Base-by-base conservation (phyloP, 1,139 yeast genomes). In the Hansenula lynferdii region DNA sequence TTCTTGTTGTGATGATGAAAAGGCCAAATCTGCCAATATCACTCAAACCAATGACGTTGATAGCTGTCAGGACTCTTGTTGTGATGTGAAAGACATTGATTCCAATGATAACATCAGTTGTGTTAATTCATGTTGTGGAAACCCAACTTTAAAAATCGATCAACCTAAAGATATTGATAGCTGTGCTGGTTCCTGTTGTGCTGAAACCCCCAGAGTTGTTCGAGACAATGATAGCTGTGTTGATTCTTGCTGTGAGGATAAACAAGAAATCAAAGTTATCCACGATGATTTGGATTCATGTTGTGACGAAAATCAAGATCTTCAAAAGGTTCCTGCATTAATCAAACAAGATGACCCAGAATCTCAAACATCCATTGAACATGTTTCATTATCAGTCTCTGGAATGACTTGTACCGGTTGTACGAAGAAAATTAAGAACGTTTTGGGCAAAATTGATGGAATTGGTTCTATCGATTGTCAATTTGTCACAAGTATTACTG, bases 321-420 rank as follows among this genome's bases (percentile, higher is more conserved):
- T 9, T 22, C 12, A 9, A 9, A 12, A 22, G 8, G 24, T 6
- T 22, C 11, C 24, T 4, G 24, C 11, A 5, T 6, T 6, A n/a
- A n/a, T n/a, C n/a, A n/a, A 9, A 6, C 19, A 17, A 12, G 8
- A 14, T 16, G 34, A 31, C n/a, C 8, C 11, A 15, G 34, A 31
- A 17, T 19, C 27, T 5, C 34, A 22, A 17, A 6, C 4, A 3
- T 9, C n/a, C 3, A 9, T 9, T 10, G 27, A 31, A 16, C 35
- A 40, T 9, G 42, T 52, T 9, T 38, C 37, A 9, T 47, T 77
- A 24, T 62, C 65, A 20, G 61, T 82, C 1, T 57, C 49, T 25
- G 89, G 89, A 11, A 78, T 82, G 67, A 77, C 86, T 0, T 78
- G 85, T 54, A 67, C 83, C 8, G 72, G 75, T 6, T 80, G 86